Evolutionary conservation across 2,329 filamentous ascomycete genomes (phyloP), one percentile per base, ranked within the genome.

Genomic region (Colletotrichum liriopes): DNA sequence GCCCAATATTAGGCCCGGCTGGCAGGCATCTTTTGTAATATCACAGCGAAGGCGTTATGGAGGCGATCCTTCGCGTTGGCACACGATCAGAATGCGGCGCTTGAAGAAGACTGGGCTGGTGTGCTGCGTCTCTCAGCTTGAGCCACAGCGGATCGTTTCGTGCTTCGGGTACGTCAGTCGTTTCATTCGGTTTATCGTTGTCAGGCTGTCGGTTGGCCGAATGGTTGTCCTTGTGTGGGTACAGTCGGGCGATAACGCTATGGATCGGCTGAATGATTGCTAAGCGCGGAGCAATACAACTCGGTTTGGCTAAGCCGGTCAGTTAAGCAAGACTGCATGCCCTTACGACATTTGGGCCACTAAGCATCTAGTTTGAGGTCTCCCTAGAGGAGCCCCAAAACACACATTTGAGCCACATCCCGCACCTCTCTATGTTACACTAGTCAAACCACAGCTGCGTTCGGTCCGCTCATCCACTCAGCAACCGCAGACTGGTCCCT

Each of bases 101-200:
- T 26, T 26, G 23, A 26, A 26, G 23, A 26, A 32, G 29, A 32
- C 29, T 32, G 29, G 6, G 6, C 29, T 32, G 29, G 6, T 3
- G 29, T 32, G 29, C 6, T 23, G 49, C 20, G 26, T 16, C 23
- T 32, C 43, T 29, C 68, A 26, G 49, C 43, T 18, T 20, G 16
- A 43, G 41, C 26, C 64, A 32, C 43, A 68, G 69, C 45, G 58
- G 64, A 58, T 52, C 43, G 35, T 43, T 61, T 59, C 51, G 63
- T 63, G 64, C 58, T 37, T 2, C 39, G 16, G 2, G 11, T 51
- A 59, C 63, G 51, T 68, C 56, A 67, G 54, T 61, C n/a, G 51
- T 51, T 58, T 54, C 63, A 59, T 29, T 56, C 35, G 56, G 47
- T 67, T 26, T 32, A 2, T 37, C 3, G 51, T 56, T 32, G 35